Evolutionary conservation across 1,139 yeast species (phyloP), one percentile per base, ranked within the genome.

Genomic region (Saccharomyces hybrid): DNA sequence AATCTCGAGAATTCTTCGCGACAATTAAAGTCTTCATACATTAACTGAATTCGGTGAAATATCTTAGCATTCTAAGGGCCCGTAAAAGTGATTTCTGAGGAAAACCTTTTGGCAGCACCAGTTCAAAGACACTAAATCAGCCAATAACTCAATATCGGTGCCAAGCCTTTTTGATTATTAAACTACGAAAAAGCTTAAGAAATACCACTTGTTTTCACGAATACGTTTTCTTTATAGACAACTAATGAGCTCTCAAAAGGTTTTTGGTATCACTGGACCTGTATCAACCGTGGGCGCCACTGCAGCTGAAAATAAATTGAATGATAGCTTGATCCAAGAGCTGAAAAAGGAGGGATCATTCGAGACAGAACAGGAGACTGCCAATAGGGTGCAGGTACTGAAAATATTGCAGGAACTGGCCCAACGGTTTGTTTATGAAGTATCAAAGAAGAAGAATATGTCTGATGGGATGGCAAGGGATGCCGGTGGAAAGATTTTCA

Each of bases 401-500:
- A 76, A 78, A 48, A 73, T 78, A 4, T 70, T 93, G 56, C 98
- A 93, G 68, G 78, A 80, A 59, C 67, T 93, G 65, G 80, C 86
- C 0, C 80, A 84, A 63, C 88, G 86, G 59, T 91, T 93, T 71
- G 99, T 93, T 1, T 86, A 82, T 64, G 79, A 74, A 8, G 97
- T 90, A 8, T 86, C 96, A 2, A 77, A 80, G 59, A 81, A 78
- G 57, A 88, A 86, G 67, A 90, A 93, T 67, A 90, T 93, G 97
- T 83, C 93, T 32, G 98, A 93, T 58, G 97, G 97, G 4, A 90
- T 93, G 97, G 97, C 99, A 0, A 80, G 75, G 58, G 99, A 93
- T 70, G 96, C 98, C 0, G 99, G 99, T 44, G 99, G 99, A 14
- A 95, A 95, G 70, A 81, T 95, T 13, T 93, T 91, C 69, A 90